These are phyloP conservation scores for Cladochytrium tenue DNA, from an alignment of 371 early-diverging fungal genomes.

Conservation along the genomic window DNA sequence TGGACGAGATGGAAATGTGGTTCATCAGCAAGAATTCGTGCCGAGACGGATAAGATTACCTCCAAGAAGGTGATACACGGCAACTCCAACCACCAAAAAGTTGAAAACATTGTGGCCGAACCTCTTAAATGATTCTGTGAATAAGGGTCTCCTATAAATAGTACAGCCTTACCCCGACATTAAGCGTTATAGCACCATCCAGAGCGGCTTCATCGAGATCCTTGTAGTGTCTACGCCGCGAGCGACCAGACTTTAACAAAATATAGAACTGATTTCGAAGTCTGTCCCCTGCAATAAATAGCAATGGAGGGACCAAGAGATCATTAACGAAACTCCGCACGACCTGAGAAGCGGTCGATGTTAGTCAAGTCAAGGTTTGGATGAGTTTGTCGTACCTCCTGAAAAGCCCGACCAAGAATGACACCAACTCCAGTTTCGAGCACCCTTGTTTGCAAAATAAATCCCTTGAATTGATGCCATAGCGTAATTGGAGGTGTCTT, in stretches of 20 bases:
- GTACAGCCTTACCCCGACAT: not conserved
- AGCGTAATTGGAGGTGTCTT: not conserved
- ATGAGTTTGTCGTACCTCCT: slow-evolving; percentile 45
- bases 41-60: not conserved
- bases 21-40: not conserved
- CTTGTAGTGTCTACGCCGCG: not conserved
- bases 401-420: slow-evolving; percentile 32
- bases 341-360: not conserved
- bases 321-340: not conserved
- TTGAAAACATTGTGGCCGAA: not conserved
- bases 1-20: not conserved
- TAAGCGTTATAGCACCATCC: not conserved
- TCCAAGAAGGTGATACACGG: not conserved
- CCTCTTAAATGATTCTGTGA: not conserved
- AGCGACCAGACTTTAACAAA: not conserved
- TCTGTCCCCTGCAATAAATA: not conserved
- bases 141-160: too few species aligned
- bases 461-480: slow-evolving; percentile 26
- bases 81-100: not conserved
- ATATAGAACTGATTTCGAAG: not conserved
- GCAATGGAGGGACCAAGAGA: not conserved
- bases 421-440: slow-evolving; percentile 34
- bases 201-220: not conserved
- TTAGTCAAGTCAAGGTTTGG: not conserved
- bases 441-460: slow-evolving; percentile 27